Evolutionary conservation across 1,139 yeast genomes (phyloP), one percentile per base, ranked within the genome.

Genomic region (Lipomyces yarrowii): DNA sequence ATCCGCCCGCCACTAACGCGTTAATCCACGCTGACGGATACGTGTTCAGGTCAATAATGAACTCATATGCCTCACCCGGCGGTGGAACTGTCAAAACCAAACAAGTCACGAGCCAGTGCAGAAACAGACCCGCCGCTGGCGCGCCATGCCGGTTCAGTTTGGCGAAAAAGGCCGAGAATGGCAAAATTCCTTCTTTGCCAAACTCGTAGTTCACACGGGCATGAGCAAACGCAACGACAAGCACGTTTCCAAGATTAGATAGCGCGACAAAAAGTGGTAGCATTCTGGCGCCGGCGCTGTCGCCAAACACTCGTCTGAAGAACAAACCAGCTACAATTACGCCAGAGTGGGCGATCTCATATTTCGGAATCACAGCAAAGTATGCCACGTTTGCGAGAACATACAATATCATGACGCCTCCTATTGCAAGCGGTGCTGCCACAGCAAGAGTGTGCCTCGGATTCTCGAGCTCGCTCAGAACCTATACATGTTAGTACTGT

Each of bases 161-260:
- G 32, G 84, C 83, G 79, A 84, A 86, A 65, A 85, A 80, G 15
- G 76, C 76, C 8, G 92, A 85, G 73, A 86, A 88, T 37, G 96
- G 96, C 56, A 90, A 75, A 67, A 88, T 84, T 70, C 89, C 89
- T 74, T 88, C 92, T 70, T 86, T 82, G 15, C 90, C 94, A 65
- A 89, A 79, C 72, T 89, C 92, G 74, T 88, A 91, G 71, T 89
- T 86, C 67, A 89, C 88, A 72, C 91, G 82, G 26, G 91, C 90
- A 74, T 89, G 96, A 0, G 94, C 88, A 74, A 86, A 90, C 46
- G 89, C 86, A 51, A 89, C 96, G 57, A 90, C 87, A 77, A 89
- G 79, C 37, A 90, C 94, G 73, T 90, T 90, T 46, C 96, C 96
- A 58, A 89, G 78, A 35, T 91, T 91, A 69, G 90, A 86, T 53